Evolutionary conservation across 129 eudicot species (phyloP).

Genomic region (Tanacetum coccineum): DNA sequence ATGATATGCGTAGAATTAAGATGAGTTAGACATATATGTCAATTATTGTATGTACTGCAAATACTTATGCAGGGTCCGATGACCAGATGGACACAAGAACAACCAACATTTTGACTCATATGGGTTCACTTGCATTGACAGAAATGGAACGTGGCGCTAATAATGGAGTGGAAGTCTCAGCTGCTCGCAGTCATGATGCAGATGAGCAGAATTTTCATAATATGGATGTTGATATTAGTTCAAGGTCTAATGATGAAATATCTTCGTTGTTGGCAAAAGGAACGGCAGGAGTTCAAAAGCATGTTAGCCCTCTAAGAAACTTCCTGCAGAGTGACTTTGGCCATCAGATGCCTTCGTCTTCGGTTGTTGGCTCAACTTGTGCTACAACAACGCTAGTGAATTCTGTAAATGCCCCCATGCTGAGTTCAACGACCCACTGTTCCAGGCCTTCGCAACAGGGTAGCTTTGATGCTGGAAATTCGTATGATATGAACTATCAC

Average conservation of each 20-base stretch:
- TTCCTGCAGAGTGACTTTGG: slow-evolving; percentile 63
- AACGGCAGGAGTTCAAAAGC: slow-evolving; percentile 45
- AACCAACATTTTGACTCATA: slow-evolving; percentile 52
- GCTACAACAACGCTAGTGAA: slow-evolving; percentile 69
- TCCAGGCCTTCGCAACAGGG: slow-evolving; percentile 30
- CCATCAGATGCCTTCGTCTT: slow-evolving; percentile 69
- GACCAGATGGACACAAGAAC: slow-evolving; percentile 46
- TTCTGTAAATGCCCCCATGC: slow-evolving; percentile 65
- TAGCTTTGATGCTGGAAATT: slow-evolving; percentile 6
- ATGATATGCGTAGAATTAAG: not conserved
- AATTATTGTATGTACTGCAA: slow-evolving; percentile 39
- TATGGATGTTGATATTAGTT: slow-evolving; percentile 41
- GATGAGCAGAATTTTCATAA: slow-evolving; percentile 29
- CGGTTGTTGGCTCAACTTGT: slow-evolving; percentile 67
- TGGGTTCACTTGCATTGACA: slow-evolving; percentile 85
- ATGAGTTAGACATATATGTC: slow-evolving; percentile 21
- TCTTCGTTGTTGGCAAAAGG: slow-evolving; percentile 34
- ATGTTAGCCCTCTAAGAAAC: slow-evolving; percentile 49
- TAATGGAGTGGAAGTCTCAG: slow-evolving; percentile 42
- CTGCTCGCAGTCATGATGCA: slow-evolving; percentile 36
- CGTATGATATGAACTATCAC: not conserved
- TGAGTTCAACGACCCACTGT: slow-evolving; percentile 61
- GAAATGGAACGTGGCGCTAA: slow-evolving; percentile 66
- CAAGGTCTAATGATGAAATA: slow-evolving; percentile 43
- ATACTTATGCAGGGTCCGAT: slow-evolving; percentile 60